Percentiles rank a stretch among this genome's conserved stretches.
These are phyloP conservation scores for Hirschioporus abietinus DNA, from an alignment of 768 basidiomycete genomes.

Conservation along the genomic window DNA sequence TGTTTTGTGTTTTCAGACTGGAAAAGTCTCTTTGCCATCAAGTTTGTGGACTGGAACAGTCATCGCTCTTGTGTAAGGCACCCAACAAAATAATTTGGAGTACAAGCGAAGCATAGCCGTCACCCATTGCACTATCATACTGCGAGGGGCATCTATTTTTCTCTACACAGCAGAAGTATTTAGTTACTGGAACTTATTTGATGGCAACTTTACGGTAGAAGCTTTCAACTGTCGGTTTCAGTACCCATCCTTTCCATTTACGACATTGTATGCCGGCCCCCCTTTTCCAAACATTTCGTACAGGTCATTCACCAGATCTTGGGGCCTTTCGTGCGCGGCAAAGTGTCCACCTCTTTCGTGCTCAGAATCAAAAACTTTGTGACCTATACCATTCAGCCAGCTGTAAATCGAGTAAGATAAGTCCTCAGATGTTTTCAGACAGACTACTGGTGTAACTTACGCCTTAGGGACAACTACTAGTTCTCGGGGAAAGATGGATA, in stretches of 20 bases:
- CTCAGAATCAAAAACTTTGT: constrained; percentile 41
- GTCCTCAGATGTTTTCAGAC: background rate
- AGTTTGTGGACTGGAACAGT: too few relatives aligned
- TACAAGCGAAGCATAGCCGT: too few relatives aligned
- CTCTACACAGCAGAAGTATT: too few relatives aligned
- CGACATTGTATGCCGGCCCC: constrained; percentile 44
- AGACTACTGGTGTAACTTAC: constrained; percentile 24
- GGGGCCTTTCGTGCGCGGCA: constrained; percentile 46
- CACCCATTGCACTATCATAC: too few relatives aligned
- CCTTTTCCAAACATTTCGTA: constrained; percentile 52
- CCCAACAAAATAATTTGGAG: too few relatives aligned
- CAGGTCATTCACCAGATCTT: constrained; percentile 42
- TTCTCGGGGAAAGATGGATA: constrained; percentile 51
- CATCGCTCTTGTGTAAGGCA: too few relatives aligned
- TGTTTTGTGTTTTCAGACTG: too few relatives aligned
- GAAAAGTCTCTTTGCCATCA: too few relatives aligned
- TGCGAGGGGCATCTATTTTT: too few relatives aligned
- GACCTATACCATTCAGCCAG: constrained; percentile 34
- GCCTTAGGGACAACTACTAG: constrained; percentile 26
- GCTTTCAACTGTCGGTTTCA: background rate
- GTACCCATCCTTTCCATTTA: constrained; percentile 38
- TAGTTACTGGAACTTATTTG: too few relatives aligned
- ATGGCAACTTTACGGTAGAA: too few relatives aligned
- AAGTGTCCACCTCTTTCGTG: constrained; percentile 57
- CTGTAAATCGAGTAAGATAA: too few relatives aligned